Conservation (phyloP, 1,139 yeast genomes). For the Schwanniomyces etchellsii region DNA sequence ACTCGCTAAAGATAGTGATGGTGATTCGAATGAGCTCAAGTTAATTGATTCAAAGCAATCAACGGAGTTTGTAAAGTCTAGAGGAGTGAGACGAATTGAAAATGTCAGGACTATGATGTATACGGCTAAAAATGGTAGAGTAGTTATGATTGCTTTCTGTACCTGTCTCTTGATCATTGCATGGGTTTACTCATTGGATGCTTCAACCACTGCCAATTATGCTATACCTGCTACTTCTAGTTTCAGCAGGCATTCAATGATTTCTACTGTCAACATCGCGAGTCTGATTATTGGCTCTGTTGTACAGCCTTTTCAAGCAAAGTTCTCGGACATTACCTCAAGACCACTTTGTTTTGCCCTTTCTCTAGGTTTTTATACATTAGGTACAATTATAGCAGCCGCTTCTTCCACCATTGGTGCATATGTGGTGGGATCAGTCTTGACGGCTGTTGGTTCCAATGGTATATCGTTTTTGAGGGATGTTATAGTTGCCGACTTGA, state of each 20-base stretch:
- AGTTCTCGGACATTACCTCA: conserved; percentile 23
- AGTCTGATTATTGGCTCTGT: conserved; percentile 26
- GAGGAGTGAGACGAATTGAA: conserved; percentile 9
- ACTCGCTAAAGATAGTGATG: too few species aligned
- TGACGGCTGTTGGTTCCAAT: conserved; percentile 16
- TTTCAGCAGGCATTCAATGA: conserved; percentile 23
- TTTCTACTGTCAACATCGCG: conserved; percentile 20
- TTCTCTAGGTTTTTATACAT: conserved; percentile 15
- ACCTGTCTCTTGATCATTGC: too few species aligned
- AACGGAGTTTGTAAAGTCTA: conserved; percentile 5
- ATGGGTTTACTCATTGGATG: conserved; percentile 31
- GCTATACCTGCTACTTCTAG: conserved; percentile 23
- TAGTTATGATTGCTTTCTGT: conserved; percentile 2
- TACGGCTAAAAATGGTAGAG: conserved; percentile 6
- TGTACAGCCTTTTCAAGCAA: conserved; percentile 21
- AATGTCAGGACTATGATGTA: too few species aligned
- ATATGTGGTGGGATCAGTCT: conserved; percentile 5
- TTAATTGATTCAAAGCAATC: not conserved
- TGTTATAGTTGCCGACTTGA: conserved; percentile 23
- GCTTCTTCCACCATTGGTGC: conserved; percentile 13
- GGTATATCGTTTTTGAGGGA: too few species aligned
- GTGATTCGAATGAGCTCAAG: not conserved
- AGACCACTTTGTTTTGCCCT: conserved; percentile 20
- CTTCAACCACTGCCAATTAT: conserved; percentile 29
- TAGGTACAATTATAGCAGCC: conserved; percentile 23